Base-by-base conservation (phyloP, 202 grass and related monocot genomes). In the Zizania palustris region DNA sequence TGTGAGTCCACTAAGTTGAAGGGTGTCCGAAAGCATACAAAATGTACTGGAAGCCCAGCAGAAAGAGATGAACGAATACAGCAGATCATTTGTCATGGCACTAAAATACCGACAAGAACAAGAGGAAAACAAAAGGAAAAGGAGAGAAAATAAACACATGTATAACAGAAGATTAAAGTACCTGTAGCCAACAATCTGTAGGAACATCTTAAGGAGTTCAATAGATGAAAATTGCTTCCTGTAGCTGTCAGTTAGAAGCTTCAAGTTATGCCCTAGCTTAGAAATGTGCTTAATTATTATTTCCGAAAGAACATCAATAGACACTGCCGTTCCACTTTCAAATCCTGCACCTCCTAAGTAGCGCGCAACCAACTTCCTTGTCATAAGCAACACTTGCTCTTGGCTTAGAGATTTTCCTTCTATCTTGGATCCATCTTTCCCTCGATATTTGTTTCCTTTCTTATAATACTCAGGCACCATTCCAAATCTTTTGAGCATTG, bases 401-500 rank as follows among this genome's bases (percentile, higher is more conserved):
- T 80, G 77, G 68, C 91, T 88, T 49, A 99, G 72, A 58, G 79
- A 71, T 78, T 86, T 95, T 63, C 89, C 90, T 81, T 85, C 85
- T 82, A 67, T 34, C 88, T 54, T 90, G 18, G 88, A 88, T 80
- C 83, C 80, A 85, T 88, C 80, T 88, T 92, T 98, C 57, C 95
- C 87, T 88, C 91, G 90, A 85, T 92, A 99, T 86, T 99, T 99
- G 83, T 83, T 91, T 57, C 96, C 96, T 64, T 85, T 88, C 72
- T 99, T 99, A 76, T 93, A 85, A 48, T 99, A 99, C 63, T 97
- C 95, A 69, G 96, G 92, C 71, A 99, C 69, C 74, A 99, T 93
- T 40, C 96, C 96, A 85, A 99, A 99, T 58, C 96, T 92, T 88
- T 99, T 92, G 28, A 99, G 90, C 92, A 99, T 96, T 81, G 89